Percentiles rank a stretch among this genome's conserved stretches.
These are phyloP conservation scores for Fusarium robinianum DNA, from an alignment of 2,329 filamentous ascomycete genomes.

Conservation along the genomic window DNA sequence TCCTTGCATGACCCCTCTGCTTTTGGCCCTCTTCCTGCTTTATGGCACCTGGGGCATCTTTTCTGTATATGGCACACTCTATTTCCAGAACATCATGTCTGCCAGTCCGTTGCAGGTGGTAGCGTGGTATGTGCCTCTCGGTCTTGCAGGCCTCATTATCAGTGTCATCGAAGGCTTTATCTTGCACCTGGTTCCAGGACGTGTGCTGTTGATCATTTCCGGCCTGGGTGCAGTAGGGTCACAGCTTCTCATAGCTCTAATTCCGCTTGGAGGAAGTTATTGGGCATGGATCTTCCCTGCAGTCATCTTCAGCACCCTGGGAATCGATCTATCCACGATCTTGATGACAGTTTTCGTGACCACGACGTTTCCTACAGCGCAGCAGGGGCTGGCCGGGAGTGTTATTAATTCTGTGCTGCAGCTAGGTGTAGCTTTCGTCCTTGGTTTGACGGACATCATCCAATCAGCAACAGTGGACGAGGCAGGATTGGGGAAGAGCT, in stretches of 20 bases:
- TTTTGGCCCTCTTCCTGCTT: constrained; percentile 4
- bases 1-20: constrained; percentile 4
- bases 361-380: constrained; percentile 1
- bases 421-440: constrained; percentile 3
- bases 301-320: neutral
- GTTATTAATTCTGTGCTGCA: neutral
- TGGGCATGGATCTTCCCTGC: constrained; percentile 10
- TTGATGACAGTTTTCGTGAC: constrained; percentile 5
- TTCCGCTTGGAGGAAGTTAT: neutral
- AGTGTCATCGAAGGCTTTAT: neutral
- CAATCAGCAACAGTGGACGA: too few species aligned
- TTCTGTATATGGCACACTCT: constrained; percentile 3
- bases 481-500: constrained; percentile 1
- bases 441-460: constrained; percentile 3
- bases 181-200: constrained; percentile 2
- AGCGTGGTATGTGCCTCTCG: constrained; percentile 6
- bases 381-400: constrained; percentile 2
- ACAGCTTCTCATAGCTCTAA: constrained; percentile 4
- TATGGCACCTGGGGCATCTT: constrained; percentile 7
- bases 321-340: constrained; percentile 3
- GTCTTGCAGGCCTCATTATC: constrained; percentile 4
- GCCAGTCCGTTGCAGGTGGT: neutral
- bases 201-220: constrained; percentile 7
- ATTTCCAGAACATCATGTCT: constrained; percentile 3
- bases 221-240: neutral